Conservation (phyloP, 106 monocot genomes). For the Chionographis japonica region DNA sequence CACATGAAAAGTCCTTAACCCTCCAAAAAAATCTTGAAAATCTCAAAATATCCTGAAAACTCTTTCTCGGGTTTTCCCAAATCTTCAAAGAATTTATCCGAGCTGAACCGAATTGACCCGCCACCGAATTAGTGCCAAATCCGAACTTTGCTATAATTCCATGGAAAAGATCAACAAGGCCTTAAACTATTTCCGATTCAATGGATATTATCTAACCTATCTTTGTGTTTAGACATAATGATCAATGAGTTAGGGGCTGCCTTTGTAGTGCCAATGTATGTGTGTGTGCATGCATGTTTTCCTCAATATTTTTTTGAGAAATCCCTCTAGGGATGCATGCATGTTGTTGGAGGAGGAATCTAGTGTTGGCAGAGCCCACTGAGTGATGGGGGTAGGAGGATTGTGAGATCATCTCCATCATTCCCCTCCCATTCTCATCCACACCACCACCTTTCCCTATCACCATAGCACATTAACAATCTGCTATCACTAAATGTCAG, state of each 20-base stretch:
- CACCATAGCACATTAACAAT: slow-evolving; percentile 1
- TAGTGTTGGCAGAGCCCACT: slow-evolving; percentile 2
- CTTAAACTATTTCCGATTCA: no score
- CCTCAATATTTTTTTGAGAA: no score
- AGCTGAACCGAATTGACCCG: no score
- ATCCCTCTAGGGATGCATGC: no score
- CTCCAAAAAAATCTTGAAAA: no score
- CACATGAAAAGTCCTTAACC: no score
- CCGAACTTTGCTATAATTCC: no score
- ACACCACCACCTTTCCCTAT: not conserved
- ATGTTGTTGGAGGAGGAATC: slow-evolving; percentile 3
- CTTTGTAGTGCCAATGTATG: not conserved
- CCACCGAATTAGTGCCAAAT: no score
- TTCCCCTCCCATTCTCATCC: slow-evolving; percentile 3
- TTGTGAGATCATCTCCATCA: slow-evolving; percentile 6
- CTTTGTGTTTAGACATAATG: not conserved
- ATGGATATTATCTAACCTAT: not conserved
- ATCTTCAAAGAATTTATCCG: no score
- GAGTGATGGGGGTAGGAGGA: slow-evolving; percentile 1
- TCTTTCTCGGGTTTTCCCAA: no score
- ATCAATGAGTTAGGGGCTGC: not conserved
- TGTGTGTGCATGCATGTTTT: slow-evolving; percentile 5
- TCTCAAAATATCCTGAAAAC: no score
- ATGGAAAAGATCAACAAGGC: no score
- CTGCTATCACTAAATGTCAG: not conserved